Percentiles rank a stretch among this genome's conserved stretches.
These are phyloP conservation scores for Knufia petricola DNA, from an alignment of 2,329 filamentous ascomycete species.

Conservation along the genomic window DNA sequence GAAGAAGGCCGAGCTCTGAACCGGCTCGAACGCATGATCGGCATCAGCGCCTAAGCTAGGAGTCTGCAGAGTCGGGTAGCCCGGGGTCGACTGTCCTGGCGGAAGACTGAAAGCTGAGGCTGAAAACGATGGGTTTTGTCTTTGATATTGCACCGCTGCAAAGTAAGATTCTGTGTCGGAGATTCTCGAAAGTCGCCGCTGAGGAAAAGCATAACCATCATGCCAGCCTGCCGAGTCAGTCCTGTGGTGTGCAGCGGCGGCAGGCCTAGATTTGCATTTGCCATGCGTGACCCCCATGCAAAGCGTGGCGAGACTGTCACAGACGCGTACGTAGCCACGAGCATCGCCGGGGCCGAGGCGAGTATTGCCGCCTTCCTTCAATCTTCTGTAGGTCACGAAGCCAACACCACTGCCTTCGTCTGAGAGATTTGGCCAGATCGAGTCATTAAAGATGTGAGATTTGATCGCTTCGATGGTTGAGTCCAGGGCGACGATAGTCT, in stretches of 20 bases:
- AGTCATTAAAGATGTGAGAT: conserved; percentile 89
- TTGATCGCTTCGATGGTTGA: conserved; percentile 89
- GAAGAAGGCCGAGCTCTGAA: conserved; percentile 86
- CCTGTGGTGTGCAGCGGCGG: conserved; percentile 48
- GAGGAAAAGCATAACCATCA: conserved; percentile 40
- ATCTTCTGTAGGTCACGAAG: conserved; percentile 76
- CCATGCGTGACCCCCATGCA: conserved; percentile 84
- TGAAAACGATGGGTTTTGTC: conserved; percentile 10
- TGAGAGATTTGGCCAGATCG: conserved; percentile 95
- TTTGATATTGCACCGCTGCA: conserved; percentile 18
- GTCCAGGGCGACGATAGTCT: conserved; percentile 75
- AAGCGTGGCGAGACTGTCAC: conserved; percentile 80
- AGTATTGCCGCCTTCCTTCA: conserved; percentile 81
- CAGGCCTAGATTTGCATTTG: conserved; percentile 66
- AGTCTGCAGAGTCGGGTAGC: conserved; percentile 17
- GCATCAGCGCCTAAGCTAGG: conserved; percentile 17
- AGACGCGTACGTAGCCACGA: conserved; percentile 78
- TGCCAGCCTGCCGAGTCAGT: conserved; percentile 36
- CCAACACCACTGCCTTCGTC: conserved; percentile 94
- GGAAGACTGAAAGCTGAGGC: conserved; percentile 8
- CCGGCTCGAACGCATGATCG: conserved; percentile 32
- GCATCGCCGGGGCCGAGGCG: conserved; percentile 70
- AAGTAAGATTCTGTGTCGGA: conserved; percentile 23
- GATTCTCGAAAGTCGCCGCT: conserved; percentile 22
- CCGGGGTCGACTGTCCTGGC: conserved; percentile 15